phyloP scores from a whole-genome alignment of 1,284 basidiomycete species.

The Ganoderma lingzhi region DNA sequence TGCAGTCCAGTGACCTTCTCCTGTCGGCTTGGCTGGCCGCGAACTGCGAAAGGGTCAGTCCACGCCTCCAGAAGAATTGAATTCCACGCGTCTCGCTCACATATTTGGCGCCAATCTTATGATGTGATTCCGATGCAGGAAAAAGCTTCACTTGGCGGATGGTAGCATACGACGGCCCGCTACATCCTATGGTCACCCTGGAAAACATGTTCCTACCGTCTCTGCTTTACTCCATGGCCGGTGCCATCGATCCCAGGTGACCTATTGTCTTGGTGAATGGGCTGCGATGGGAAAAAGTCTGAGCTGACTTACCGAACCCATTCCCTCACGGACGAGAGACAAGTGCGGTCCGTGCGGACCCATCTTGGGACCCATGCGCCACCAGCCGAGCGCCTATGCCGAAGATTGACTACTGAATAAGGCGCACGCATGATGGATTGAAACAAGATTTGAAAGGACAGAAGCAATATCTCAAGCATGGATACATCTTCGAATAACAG shows the following conservation, averaged over 20 bases:
- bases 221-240: conserved; percentile 21
- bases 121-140: conserved; percentile 26
- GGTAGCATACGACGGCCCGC: not conserved
- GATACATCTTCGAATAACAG: conserved; percentile 16
- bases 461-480: conserved; percentile 25
- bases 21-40: conserved; percentile 21
- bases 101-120: conserved; percentile 20
- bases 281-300: not conserved
- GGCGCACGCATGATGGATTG: conserved; percentile 24
- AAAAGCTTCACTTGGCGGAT: conserved; percentile 15
- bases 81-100: conserved; percentile 16
- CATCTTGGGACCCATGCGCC: conserved; percentile 20
- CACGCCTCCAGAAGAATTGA: conserved; percentile 7
- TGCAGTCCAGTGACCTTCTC: conserved; percentile 26
- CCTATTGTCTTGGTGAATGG: conserved; percentile 25
- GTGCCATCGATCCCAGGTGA: not conserved
- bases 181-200: conserved; percentile 1
- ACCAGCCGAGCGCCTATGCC: not conserved
- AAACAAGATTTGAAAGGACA: conserved; percentile 10
- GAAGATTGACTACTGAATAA: conserved; percentile 28
- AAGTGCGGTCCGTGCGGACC: too few species aligned
- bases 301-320: not conserved
- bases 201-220: not conserved
- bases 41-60: conserved; percentile 20
- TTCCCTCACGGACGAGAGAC: not conserved